Base-by-base conservation (phyloP, 108 stramenopile species). In the Skeletonema grethae region DNA sequence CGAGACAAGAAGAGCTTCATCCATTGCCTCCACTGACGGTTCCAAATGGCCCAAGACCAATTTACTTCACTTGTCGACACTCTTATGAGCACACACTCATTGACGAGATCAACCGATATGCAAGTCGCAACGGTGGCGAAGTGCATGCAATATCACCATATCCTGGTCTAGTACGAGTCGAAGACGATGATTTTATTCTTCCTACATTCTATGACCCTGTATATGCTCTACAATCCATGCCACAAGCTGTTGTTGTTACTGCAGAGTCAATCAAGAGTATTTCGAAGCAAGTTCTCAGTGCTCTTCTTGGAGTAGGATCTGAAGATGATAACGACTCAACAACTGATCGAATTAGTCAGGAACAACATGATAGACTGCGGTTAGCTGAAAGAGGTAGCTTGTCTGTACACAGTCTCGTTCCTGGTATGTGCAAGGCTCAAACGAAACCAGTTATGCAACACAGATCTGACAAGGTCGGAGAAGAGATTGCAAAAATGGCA, bases 191-290 rank as follows among this genome's bases (percentile, higher is more conserved):
- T 50, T 53, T 9, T 15, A 28, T 58, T 15, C 9, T 69, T 1
- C 55, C 73, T 38, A 53, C 32, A 16, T 36, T 59, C 28, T 29
- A 60, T 24, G 75, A 84, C 61, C 86, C 86, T 15, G 56, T 75
- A 10, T 87, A 87, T 70, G 86, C 86, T 3, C 75, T 87, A 7
- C 86, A 87, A 56, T 24, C 38, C 1, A 36, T 87, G 35, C 82
- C 86, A 1, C 46, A 80, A 16, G 72, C 65, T 61, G 70, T 74
- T 5, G 73, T 85, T n/a, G 70, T 82, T 10, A 43, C 59, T 34
- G 76, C 58, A 30, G 82, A 83, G 38, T 82, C 80, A 22, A 87
- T 87, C 61, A 87, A 85, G 50, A 82, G 84, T 20, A 61, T 87
- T 18, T 81, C 84, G n/a, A 56, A 59, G n/a, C 69, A 59, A 43